Conservation (phyloP, 495 filamentous ascomycete genomes). For the Lindgomyces ingoldianus region DNA sequence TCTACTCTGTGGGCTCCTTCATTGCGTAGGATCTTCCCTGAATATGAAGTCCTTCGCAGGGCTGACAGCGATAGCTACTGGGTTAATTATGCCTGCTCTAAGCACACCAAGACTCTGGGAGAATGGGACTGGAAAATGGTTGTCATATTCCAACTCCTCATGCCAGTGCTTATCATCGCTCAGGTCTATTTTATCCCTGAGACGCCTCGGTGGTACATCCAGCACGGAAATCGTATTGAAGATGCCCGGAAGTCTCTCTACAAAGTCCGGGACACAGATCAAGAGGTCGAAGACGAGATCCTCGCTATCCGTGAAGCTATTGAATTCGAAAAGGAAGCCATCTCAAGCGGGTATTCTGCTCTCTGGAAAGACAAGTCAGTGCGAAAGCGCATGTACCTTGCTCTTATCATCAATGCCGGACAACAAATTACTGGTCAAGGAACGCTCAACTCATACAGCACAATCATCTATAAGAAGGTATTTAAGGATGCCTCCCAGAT, state of each 20-base stretch:
- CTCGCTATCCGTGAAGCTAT: constrained; percentile 60
- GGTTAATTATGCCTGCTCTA: constrained; percentile 59
- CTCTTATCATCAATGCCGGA: constrained; percentile 60
- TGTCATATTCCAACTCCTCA: constrained; percentile 63
- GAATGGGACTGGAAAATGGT: constrained; percentile 63
- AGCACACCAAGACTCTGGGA: constrained; percentile 53
- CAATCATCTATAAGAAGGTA: constrained; percentile 66
- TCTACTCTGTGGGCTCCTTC: constrained; percentile 64
- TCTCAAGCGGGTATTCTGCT: constrained; percentile 56
- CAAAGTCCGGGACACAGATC: constrained; percentile 57
- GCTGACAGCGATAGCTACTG: constrained; percentile 19
- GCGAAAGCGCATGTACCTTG: constrained; percentile 58
- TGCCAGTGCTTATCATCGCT: constrained; percentile 55
- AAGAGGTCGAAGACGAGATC: constrained; percentile 62
- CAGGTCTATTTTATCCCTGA: constrained; percentile 60
- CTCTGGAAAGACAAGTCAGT: constrained; percentile 64
- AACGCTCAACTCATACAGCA: constrained; percentile 64
- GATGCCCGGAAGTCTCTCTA: constrained; percentile 55
- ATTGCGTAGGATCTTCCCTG: constrained; percentile 52
- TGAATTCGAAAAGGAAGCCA: constrained; percentile 64
- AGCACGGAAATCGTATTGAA: constrained; percentile 55
- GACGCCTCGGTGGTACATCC: constrained; percentile 61
- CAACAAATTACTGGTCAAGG: constrained; percentile 65
- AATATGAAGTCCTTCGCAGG: background rate
- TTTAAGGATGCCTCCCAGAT: constrained; percentile 49